These are phyloP conservation scores for Triticum turgidum DNA, from an alignment of 176 grass and related monocot genomes.

Conservation along the genomic window DNA sequence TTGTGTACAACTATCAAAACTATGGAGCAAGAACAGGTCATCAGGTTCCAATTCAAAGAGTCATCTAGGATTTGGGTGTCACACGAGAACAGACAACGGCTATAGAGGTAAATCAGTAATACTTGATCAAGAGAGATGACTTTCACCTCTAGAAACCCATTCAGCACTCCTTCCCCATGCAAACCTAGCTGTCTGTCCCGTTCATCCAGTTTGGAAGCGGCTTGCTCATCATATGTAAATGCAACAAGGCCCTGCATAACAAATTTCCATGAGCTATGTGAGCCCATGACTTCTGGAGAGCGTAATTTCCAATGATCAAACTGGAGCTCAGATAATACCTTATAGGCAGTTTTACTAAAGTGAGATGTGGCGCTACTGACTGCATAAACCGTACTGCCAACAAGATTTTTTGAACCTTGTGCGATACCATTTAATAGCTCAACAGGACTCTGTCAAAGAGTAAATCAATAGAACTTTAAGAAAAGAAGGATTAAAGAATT, in stretches of 20 bases:
- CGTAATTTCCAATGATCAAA: slow-evolving; percentile 23
- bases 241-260: slow-evolving; percentile 83
- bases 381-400: slow-evolving; percentile 89
- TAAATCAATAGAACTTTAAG: slow-evolving; percentile 34
- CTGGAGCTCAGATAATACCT: slow-evolving; percentile 42
- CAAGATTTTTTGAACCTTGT: slow-evolving; percentile 94
- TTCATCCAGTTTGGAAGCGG: slow-evolving; percentile 74
- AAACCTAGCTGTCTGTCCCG: slow-evolving; percentile 66
- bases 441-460: slow-evolving; percentile 46
- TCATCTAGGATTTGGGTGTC: slow-evolving; percentile 16
- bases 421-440: slow-evolving; percentile 78
- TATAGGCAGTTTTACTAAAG: slow-evolving; percentile 98
- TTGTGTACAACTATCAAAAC: neutral
- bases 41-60: slow-evolving; percentile 2
- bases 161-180: slow-evolving; percentile 87
- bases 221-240: slow-evolving; percentile 87
- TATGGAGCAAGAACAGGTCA: neutral
- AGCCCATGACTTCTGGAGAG: neutral
- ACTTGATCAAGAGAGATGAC: slow-evolving; percentile 13
- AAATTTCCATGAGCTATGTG: slow-evolving; percentile 37
- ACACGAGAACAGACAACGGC: neutral
- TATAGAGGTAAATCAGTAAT: slow-evolving; percentile 25
- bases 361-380: slow-evolving; percentile 91
- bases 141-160: slow-evolving; percentile 92
- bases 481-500: slow-evolving; percentile 23